A percentile compares a stretch with the other conserved stretches of the same genome.
Evolutionary conservation across 2,329 filamentous ascomycete species (phyloP).

Genomic region (Diaporthe ilicicola): DNA sequence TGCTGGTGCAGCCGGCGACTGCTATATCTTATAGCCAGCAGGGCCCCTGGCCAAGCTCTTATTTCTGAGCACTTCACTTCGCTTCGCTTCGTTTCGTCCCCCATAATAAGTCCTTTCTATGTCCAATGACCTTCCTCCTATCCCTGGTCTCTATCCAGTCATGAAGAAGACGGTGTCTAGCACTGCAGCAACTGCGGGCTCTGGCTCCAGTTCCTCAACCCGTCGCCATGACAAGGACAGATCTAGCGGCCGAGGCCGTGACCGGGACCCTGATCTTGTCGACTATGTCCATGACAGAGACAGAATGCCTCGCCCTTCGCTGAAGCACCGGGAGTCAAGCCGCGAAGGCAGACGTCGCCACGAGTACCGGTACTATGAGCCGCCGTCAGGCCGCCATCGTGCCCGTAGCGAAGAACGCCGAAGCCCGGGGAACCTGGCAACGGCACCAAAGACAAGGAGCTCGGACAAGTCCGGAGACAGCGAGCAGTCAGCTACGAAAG

Average conservation of each 20-base stretch:
- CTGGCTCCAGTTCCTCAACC: conserved; percentile 11
- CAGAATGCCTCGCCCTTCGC: conserved; percentile 9
- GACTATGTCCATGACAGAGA: conserved; percentile 17
- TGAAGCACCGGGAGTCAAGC: conserved; percentile 27
- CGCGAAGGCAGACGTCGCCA: conserved; percentile 23
- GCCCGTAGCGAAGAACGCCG: conserved; percentile 15
- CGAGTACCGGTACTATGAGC: conserved; percentile 26
- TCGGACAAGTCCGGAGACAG: not conserved
- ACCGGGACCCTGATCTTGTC: not conserved
- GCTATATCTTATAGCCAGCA: conserved; percentile 2
- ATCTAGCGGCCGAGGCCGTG: conserved; percentile 9
- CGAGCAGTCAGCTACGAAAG: not conserved
- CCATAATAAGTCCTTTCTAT: not conserved
- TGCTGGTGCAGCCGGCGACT: not conserved
- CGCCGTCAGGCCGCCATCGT: not conserved
- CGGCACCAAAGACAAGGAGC: not conserved
- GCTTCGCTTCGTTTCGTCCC: too few species aligned
- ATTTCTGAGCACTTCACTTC: too few species aligned
- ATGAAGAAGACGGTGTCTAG: conserved; percentile 9
- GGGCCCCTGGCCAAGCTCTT: not conserved
- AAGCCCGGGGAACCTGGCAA: not conserved
- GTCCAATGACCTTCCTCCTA: conserved; percentile 11
- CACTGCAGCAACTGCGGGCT: conserved; percentile 15
- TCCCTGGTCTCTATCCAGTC: conserved; percentile 9
- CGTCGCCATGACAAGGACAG: conserved; percentile 21